phyloP scores from a whole-genome alignment of 2,329 filamentous ascomycete genomes.

The Colletotrichum echinochloae region DNA sequence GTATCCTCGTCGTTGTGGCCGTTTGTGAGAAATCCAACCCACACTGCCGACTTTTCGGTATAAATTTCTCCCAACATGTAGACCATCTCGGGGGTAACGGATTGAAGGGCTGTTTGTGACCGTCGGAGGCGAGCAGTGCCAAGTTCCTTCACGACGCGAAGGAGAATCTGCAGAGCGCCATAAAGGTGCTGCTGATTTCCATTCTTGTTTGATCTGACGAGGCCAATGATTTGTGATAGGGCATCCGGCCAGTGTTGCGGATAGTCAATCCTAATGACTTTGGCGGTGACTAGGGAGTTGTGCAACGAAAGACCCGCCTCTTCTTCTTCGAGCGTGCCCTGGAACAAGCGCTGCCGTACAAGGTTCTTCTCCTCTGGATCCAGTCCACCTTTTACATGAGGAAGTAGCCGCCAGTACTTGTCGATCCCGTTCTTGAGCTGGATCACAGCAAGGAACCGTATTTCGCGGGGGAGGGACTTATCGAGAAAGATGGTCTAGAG shows the following conservation, averaged over 20 bases:
- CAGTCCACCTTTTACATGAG: slow-evolving; percentile 69
- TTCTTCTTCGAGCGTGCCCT: slow-evolving; percentile 81
- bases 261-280: slow-evolving; percentile 90
- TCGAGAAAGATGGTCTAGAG: slow-evolving; percentile 83
- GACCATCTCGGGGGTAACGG: slow-evolving; percentile 85
- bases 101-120: slow-evolving; percentile 81
- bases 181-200: slow-evolving; percentile 75
- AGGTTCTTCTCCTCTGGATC: slow-evolving; percentile 79
- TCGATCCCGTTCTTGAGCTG: slow-evolving; percentile 98
- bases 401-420: slow-evolving; percentile 85
- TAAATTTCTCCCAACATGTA: slow-evolving; percentile 84
- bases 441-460: slow-evolving; percentile 91
- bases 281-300: slow-evolving; percentile 88
- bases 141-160: slow-evolving; percentile 92
- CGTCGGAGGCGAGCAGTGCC: slow-evolving; percentile 81
- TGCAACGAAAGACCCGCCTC: slow-evolving; percentile 83
- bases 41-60: slow-evolving; percentile 75
- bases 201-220: slow-evolving; percentile 70
- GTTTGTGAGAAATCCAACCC: slow-evolving; percentile 71
- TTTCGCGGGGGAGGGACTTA: slow-evolving; percentile 77
- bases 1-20: slow-evolving; percentile 69
- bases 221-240: slow-evolving; percentile 69
- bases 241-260: slow-evolving; percentile 84
- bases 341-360: slow-evolving; percentile 81
- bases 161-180: slow-evolving; percentile 79